Conservation (phyloP, 768 basidiomycete genomes). For the Lactifluus pinguis region DNA sequence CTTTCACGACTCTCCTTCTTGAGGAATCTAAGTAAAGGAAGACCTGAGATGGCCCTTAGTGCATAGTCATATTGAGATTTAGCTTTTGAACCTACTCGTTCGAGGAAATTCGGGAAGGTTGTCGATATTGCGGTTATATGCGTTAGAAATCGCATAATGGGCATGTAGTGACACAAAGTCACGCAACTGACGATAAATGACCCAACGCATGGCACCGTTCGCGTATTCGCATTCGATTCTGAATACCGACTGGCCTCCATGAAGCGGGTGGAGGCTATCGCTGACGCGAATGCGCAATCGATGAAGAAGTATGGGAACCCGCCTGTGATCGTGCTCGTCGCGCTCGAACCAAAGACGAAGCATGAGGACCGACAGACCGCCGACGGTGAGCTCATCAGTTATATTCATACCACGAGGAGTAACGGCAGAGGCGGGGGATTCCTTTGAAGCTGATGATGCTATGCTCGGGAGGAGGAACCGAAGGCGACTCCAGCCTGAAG, state of each 20-base stretch:
- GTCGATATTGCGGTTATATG: constrained; percentile 60
- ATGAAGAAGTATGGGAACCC: constrained; percentile 71
- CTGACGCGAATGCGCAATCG: constrained; percentile 77
- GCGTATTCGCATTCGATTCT: constrained; percentile 96
- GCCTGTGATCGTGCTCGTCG: constrained; percentile 76
- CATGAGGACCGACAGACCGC: constrained; percentile 72
- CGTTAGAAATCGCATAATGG: constrained; percentile 82
- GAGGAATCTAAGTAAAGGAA: constrained; percentile 88
- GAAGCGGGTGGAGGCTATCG: constrained; percentile 76
- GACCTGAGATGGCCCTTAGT: constrained; percentile 34
- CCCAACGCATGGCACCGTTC: constrained; percentile 88
- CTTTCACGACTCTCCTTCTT: constrained; percentile 51
- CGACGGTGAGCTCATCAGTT: constrained; percentile 72
- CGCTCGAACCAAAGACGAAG: constrained; percentile 78
- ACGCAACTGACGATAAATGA: constrained; percentile 85
- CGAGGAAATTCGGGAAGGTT: constrained; percentile 88
- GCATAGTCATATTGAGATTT: not conserved
- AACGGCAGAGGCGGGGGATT: constrained; percentile 36
- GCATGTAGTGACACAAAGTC: constrained; percentile 88
- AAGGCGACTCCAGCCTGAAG: constrained; percentile 50
- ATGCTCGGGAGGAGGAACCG: constrained; percentile 58
- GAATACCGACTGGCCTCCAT: constrained; percentile 71
- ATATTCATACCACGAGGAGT: constrained; percentile 55
- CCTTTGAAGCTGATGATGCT: constrained; percentile 25
- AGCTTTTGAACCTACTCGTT: constrained; percentile 41